These are phyloP conservation scores for Bipolaris bicolor DNA, from an alignment of 2,329 filamentous ascomycete genomes.

Conservation along the genomic window DNA sequence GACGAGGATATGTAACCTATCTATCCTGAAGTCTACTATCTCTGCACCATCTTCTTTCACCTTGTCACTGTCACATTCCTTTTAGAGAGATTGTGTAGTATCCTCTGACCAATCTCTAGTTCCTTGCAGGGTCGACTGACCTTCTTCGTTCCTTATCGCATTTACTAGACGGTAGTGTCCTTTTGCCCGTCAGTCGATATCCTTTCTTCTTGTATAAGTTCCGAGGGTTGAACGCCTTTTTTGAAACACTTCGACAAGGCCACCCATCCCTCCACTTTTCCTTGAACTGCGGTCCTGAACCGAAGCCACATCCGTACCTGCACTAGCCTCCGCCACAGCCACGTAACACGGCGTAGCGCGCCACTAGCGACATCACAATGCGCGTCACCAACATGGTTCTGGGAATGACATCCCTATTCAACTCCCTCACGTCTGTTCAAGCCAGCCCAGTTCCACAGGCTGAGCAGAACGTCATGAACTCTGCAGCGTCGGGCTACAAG, in stretches of 20 bases:
- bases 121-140: conserved; percentile 17
- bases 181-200: not conserved
- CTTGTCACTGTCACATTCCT: conserved; percentile 34
- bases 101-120: conserved; percentile 22
- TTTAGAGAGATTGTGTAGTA: conserved; percentile 32
- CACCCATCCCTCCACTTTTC: not conserved
- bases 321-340: conserved; percentile 27
- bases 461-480: conserved; percentile 16
- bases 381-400: conserved; percentile 29
- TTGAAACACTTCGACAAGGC: not conserved
- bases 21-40: conserved; percentile 2
- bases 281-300: conserved; percentile 9
- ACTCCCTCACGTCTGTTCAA: conserved; percentile 23
- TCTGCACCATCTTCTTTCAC: conserved; percentile 17
- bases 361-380: conserved; percentile 32
- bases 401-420: conserved; percentile 29
- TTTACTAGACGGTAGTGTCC: not conserved
- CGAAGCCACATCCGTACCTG: conserved; percentile 25
- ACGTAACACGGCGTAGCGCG: conserved; percentile 33
- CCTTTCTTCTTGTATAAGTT: conserved; percentile 6
- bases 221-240: not conserved
- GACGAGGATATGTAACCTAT: conserved; percentile 21
- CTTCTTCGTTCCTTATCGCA: conserved; percentile 7
- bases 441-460: conserved; percentile 33
- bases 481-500: conserved; percentile 38